Conservation (phyloP, 164 flowering plant genomes). For the Aristolochia californica region DNA sequence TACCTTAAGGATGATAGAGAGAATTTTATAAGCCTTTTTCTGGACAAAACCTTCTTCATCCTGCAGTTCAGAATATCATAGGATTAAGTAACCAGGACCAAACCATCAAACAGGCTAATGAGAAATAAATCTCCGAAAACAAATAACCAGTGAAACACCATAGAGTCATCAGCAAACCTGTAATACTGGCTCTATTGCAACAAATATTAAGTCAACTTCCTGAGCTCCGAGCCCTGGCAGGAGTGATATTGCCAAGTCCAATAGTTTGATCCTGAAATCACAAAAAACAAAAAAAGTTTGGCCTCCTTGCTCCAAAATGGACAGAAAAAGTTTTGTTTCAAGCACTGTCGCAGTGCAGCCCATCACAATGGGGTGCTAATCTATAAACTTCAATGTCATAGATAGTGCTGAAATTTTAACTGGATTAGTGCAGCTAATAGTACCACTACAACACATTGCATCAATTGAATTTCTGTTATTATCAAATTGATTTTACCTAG, state of each 20-base stretch:
- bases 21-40: slow-evolving; percentile 92
- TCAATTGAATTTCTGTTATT: no score
- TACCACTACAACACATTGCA: no score
- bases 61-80: slow-evolving; percentile 30
- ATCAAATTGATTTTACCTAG: no score
- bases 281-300: background rate
- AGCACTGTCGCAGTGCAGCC: no score
- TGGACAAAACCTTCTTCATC: slow-evolving; percentile 65
- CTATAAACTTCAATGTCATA: no score
- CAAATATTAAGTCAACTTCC: slow-evolving; percentile 42
- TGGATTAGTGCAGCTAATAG: no score
- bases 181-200: slow-evolving; percentile 53
- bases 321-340: background rate
- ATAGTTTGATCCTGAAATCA: slow-evolving; percentile 51
- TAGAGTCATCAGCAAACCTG: slow-evolving; percentile 32
- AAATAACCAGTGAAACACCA: background rate
- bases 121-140: slow-evolving; percentile 1
- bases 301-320: no score
- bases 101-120: background rate
- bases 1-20: slow-evolving; percentile 74
- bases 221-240: slow-evolving; percentile 63
- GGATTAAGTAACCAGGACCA: background rate
- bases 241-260: slow-evolving; percentile 71
- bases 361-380: no score
- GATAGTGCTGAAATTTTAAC: no score